Evolutionary conservation across 805 yeast genomes (phyloP).

Genomic region (Candida chauliodis): DNA sequence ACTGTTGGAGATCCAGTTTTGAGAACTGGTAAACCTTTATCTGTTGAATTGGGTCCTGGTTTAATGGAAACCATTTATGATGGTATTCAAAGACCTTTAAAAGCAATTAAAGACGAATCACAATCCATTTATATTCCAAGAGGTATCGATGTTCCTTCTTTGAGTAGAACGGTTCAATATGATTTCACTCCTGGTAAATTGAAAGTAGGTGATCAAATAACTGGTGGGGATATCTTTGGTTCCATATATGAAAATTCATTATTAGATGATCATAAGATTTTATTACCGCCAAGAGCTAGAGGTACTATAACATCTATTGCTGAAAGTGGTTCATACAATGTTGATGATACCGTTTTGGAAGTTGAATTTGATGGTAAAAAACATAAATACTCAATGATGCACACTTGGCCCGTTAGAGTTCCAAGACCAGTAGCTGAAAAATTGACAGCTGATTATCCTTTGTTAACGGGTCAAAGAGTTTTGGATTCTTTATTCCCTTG

Average conservation of each 20-base stretch:
- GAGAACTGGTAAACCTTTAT: constrained; percentile 98
- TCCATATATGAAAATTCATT: constrained; percentile 91
- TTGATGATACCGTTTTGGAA: constrained; percentile 86
- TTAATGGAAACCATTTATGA: constrained; percentile 98
- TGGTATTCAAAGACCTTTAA: constrained; percentile 98
- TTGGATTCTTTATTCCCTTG: constrained; percentile 96
- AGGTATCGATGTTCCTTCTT: constrained; percentile 97
- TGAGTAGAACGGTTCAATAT: constrained; percentile 75
- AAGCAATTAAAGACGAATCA: constrained; percentile 82
- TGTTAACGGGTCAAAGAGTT: constrained; percentile 98
- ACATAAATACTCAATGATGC: constrained; percentile 85
- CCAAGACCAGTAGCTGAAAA: constrained; percentile 98
- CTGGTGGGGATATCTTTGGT: constrained; percentile 98
- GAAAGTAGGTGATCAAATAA: constrained; percentile 93
- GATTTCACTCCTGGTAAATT: constrained; percentile 78
- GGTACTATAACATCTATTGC: constrained; percentile 94
- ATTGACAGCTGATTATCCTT: constrained; percentile 88
- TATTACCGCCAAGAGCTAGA: constrained; percentile 97
- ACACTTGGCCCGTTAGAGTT: constrained; percentile 99
- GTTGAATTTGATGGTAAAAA: constrained; percentile 91
- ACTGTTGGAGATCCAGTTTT: constrained; percentile 98
- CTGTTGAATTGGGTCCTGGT: constrained; percentile 99
- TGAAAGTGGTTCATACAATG: constrained; percentile 83
- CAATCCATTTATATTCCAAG: constrained; percentile 97
- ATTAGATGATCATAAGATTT: constrained; percentile 85